Evolutionary conservation across 169 alveolate species (phyloP), one percentile per base, ranked within the genome.

Genomic region (Cryptosporidium meleagridis): DNA sequence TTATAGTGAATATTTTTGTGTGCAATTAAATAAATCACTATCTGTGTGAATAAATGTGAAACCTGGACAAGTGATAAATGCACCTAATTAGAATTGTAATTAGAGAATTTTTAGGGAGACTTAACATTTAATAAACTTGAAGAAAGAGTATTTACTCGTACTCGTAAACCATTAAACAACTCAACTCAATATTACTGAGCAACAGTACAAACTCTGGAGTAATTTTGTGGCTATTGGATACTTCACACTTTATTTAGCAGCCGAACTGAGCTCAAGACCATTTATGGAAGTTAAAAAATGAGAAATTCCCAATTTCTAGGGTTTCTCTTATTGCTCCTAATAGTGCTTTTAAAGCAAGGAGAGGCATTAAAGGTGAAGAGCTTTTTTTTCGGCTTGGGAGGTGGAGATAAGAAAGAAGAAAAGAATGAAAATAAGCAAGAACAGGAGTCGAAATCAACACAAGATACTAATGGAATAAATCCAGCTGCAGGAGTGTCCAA

Each of bases 351-450:
- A 21, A 75, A 80, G 9, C 67, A 55, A 26, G 35, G 75, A 33
- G 48, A 80, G 23, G 9, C 75, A 12, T 45, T 80, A 26, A 80
- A 80, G 55, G 45, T 80, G 2, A 80, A 58, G 52, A 62, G 80
- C 70, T 80, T 80, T 29, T 80, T 75, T 55, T 75, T 80, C 35
- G 75, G 89, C 8, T 37, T 73, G n/a, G 85, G 67, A 23, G 80
- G 89, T 0, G 62, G 75, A 7, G 69, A 67, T 39, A 44, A 62
- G 12, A 67, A 80, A 35, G 70, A 80, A 29, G 75, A 62, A 37
- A 23, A 39, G 51, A 23, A 23, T 16, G 85, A 48, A 23, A 29
- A 37, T 2, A 37, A 37, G 18, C 61, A 69, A 5, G 61, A 69
- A 14, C 33, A 37, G 4, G 52, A 33, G 12, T 18, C 86, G 4